Evolutionary conservation across 2,329 filamentous ascomycete genomes (phyloP), one percentile per base, ranked within the genome.

Genomic region (Diaporthe citriasiana): DNA sequence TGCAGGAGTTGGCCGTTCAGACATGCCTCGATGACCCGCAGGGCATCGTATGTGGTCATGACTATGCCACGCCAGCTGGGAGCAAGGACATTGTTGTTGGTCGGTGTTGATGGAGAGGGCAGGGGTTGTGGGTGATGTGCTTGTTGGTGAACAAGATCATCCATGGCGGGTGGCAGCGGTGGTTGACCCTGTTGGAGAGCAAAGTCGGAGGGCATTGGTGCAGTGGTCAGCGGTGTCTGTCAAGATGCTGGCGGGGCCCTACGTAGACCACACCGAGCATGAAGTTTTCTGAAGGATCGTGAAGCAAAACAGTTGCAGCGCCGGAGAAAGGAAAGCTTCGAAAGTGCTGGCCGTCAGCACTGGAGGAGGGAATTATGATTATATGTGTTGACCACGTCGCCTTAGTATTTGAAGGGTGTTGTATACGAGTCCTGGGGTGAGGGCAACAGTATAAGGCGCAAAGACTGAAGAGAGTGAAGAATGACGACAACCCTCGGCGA

Each of bases 1-100:
- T 97, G 95, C 65, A 89, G 89, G 12, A 96, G 85, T 27, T 87
- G 85, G 15, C 94, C 94, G 47, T 86, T 88, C 22, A 97, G 86
- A 78, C 93, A 94, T 12, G 92, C 93, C 82, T 97, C 94, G 79
- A 97, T 94, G 25, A 97, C 87, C 13, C 95, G 87, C 77, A 97
- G 85, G 38, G 94, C 95, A 83, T 97, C 94, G 65, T 90, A 87
- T 0, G 93, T 94, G 13, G 88, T 91, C n/a, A 86, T 85, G 65
- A 95, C 88, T 79, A 91, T 90, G 13, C 93, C 93, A n/a, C 84
- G 83, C 82, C 89, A 94, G 33, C 92, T 94, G 55, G 74, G 74
- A 30, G 50, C 50, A 17, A 75, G 66, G 25, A 73, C 65, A 33
- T 70, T 73, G 56, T 63, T 60, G 42, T 63, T 60, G 51, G 73